These are phyloP conservation scores for Cladosporium halotolerans DNA, from an alignment of 2,329 filamentous ascomycete species.

Conservation along the genomic window DNA sequence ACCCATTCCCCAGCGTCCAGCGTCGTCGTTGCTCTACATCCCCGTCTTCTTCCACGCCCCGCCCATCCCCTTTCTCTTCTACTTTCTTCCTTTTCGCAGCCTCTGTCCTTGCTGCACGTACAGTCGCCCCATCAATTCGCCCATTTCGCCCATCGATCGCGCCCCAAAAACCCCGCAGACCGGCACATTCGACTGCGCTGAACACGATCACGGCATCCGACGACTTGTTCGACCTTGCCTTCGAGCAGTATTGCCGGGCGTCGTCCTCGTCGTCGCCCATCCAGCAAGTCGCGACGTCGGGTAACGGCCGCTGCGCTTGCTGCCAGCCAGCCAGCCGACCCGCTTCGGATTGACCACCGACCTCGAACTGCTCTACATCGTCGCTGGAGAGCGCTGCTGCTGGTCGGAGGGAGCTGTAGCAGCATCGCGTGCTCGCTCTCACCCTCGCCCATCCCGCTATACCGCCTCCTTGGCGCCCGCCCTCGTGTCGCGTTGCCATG, in stretches of 20 bases:
- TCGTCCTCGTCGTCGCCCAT: constrained; percentile 4
- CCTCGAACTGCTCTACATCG: background rate
- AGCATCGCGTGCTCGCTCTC: background rate
- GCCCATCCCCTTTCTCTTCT: constrained; percentile 11
- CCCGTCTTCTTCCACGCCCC: constrained; percentile 10
- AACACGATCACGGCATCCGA: background rate
- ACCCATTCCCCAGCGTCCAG: no score
- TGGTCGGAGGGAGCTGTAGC: background rate
- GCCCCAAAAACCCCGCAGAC: background rate
- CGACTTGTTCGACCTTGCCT: background rate
- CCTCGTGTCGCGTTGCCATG: constrained; percentile 3
- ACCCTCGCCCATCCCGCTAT: constrained; percentile 1
- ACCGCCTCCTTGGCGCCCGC: constrained; percentile 14
- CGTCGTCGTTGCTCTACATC: constrained; percentile 5
- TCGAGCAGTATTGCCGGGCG: background rate
- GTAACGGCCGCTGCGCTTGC: background rate
- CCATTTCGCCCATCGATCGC: background rate
- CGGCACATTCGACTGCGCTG: background rate
- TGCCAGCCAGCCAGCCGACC: background rate
- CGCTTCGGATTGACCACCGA: constrained; percentile 12
- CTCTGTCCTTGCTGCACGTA: background rate
- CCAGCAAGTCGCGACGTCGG: constrained; percentile 4
- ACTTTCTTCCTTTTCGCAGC: constrained; percentile 11
- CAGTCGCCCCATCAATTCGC: background rate
- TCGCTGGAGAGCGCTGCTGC: background rate